These are phyloP conservation scores for Stagonosporopsis rhizophila DNA, from an alignment of 2,329 filamentous ascomycete genomes.

Conservation along the genomic window DNA sequence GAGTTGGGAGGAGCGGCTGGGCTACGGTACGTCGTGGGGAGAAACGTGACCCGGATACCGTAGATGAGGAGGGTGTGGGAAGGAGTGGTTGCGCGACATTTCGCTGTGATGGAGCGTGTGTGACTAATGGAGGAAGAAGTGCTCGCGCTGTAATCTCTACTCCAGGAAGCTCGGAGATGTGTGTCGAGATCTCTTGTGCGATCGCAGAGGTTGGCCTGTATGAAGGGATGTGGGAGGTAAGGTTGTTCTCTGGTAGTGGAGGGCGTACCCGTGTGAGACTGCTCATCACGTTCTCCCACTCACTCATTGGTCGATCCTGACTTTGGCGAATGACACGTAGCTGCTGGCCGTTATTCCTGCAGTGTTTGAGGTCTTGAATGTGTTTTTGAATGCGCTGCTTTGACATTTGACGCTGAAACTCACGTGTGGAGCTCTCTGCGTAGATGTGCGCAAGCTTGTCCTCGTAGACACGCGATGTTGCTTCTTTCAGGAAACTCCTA, in stretches of 20 bases:
- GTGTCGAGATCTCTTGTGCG: slow-evolving; percentile 24
- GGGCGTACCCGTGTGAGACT: slow-evolving; percentile 37
- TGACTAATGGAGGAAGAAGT: slow-evolving; percentile 22
- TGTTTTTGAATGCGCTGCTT: slow-evolving; percentile 54
- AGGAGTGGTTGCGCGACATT: slow-evolving; percentile 41
- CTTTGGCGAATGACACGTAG: slow-evolving; percentile 48
- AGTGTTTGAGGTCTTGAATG: slow-evolving; percentile 52
- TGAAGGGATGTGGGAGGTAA: slow-evolving; percentile 42
- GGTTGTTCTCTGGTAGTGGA: slow-evolving; percentile 27
- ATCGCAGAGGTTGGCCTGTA: slow-evolving; percentile 29
- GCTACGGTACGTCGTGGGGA: slow-evolving; percentile 35
- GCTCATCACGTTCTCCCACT: slow-evolving; percentile 47
- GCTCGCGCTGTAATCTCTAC: slow-evolving; percentile 5
- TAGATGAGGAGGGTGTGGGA: slow-evolving; percentile 41
- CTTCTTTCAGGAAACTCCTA: slow-evolving; percentile 66
- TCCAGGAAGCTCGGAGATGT: slow-evolving; percentile 31
- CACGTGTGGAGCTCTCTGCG: slow-evolving; percentile 42
- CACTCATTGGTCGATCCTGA: slow-evolving; percentile 51
- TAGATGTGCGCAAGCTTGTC: slow-evolving; percentile 53
- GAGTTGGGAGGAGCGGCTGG: slow-evolving; percentile 41
- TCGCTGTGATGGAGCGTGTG: slow-evolving; percentile 27
- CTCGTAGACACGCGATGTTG: slow-evolving; percentile 66
- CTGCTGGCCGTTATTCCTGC: slow-evolving; percentile 46
- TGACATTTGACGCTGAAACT: slow-evolving; percentile 49
- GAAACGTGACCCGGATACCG: slow-evolving; percentile 26